Base-by-base conservation (phyloP, 2,329 filamentous ascomycete genomes). In the Beauveria sp. region DNA sequence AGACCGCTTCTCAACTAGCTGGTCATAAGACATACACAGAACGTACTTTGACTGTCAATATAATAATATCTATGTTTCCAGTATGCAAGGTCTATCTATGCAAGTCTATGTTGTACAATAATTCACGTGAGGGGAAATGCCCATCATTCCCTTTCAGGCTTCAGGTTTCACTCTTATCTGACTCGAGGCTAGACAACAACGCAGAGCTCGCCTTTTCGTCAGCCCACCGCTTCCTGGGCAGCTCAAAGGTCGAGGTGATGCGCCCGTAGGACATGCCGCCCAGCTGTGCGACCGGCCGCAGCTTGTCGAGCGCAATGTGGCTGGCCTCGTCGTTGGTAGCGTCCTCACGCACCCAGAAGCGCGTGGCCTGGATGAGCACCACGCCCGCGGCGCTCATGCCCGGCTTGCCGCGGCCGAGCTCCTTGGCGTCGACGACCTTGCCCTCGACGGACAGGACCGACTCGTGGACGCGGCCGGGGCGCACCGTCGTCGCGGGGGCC, bases 281-380 rank as follows among this genome's bases (percentile, higher is more conserved):
- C 8, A 70, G 61, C 34, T 69, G 67, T 1, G 58, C 67, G n/a
- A 70, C 53, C 0, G 68, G 67, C 2, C 67, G 64, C 8, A 70
- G 50, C 51, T 66, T 67, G 5, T 67, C 65, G 2, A 69, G 60
- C n/a, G 65, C 65, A 20, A 70, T 65, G 50, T 67, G 63, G 31
- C 65, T 67, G 12, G 58, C 65, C 20, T 68, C 66, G 8, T 66
- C 60, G 20, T 69, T 67, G 12, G 63, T 64, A 2, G 68, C 67
- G 62, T 68, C 68, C 50, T 70, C 68, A 28, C 64, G 64, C 9
- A 70, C 69, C 70, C 70, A 71, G 59, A 72, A 72, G 18, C 68
- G 59, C n/a, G 66, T 69, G 9, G 68, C 70, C 60, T 70, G 66
- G 52, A 72, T 64, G 1, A 71, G 60, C 3, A 68, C 68, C n/a